Evolutionary conservation across 805 yeast genomes (phyloP).

Genomic region (Phaffomyces opuntiae): DNA sequence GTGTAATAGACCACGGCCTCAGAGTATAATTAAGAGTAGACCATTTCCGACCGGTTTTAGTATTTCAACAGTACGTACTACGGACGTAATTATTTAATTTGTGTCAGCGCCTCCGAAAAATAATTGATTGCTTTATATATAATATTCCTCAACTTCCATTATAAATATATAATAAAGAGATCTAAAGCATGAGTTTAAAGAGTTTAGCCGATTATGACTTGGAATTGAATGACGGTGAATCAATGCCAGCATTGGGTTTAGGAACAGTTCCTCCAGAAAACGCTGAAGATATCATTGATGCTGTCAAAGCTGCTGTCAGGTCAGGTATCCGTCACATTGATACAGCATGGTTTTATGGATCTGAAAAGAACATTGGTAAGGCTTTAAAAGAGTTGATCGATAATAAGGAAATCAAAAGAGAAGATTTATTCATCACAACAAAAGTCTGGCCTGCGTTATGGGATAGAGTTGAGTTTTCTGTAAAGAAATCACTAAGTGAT

Average conservation of each 20-base stretch:
- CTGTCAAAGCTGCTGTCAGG: conserved; percentile 33
- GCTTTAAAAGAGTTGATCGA: conserved; percentile 41
- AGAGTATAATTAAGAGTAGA: no score
- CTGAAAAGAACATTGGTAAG: conserved; percentile 50
- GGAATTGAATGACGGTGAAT: conserved; percentile 46
- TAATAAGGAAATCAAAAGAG: conserved; percentile 38
- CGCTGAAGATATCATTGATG: conserved; percentile 37
- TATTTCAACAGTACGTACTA: no score
- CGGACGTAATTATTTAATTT: no score
- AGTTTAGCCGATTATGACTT: conserved; percentile 4
- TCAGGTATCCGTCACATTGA: conserved; percentile 69
- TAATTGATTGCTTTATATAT: background rate
- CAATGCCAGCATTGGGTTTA: conserved; percentile 61
- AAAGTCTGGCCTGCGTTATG: conserved; percentile 61
- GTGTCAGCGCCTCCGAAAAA: no score
- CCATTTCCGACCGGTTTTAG: no score
- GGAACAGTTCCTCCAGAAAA: conserved; percentile 55
- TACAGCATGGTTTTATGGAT: conserved; percentile 63
- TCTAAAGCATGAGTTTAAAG: conserved; percentile 13
- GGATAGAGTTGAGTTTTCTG: conserved; percentile 41
- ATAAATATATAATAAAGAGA: background rate
- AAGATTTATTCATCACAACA: conserved; percentile 63
- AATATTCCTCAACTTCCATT: background rate
- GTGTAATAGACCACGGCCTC: no score
- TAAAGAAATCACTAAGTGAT: conserved; percentile 50